These are phyloP conservation scores for Coniophora puteana DNA, from an alignment of 1,284 basidiomycete species.

Conservation along the genomic window DNA sequence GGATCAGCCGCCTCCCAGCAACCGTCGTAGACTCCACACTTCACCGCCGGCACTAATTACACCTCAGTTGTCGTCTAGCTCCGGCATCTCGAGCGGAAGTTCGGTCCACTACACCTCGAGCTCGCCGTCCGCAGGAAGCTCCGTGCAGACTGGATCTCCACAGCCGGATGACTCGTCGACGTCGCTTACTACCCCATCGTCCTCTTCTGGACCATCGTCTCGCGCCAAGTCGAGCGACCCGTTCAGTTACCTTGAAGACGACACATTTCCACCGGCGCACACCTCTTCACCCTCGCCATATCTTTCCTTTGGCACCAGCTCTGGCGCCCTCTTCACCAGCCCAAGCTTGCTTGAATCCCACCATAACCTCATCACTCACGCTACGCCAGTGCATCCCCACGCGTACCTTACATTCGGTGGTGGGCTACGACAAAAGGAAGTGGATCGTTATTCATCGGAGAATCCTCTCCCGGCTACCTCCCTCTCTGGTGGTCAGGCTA, in stretches of 20 bases:
- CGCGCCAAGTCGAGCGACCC: conserved; percentile 34
- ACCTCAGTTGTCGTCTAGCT: conserved; percentile 7
- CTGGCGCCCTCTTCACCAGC: conserved; percentile 31
- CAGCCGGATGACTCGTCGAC: too few relatives aligned
- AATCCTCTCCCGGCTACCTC: conserved; percentile 63
- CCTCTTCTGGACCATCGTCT: conserved; percentile 4
- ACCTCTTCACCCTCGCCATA: conserved; percentile 20
- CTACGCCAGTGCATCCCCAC: conserved; percentile 58
- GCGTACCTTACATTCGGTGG: conserved; percentile 82
- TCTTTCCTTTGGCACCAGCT: conserved; percentile 29
- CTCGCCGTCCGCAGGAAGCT: not conserved
- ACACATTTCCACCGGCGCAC: conserved; percentile 22
- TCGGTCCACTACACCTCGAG: not conserved
- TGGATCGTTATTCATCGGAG: conserved; percentile 72
- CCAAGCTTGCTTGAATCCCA: conserved; percentile 32
- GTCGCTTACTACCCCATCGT: not conserved
- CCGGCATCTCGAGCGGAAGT: conserved; percentile 1
- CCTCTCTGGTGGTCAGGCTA: conserved; percentile 40
- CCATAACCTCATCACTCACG: conserved; percentile 37
- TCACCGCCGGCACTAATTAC: conserved; percentile 2
- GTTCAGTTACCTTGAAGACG: conserved; percentile 49
- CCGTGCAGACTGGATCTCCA: too few relatives aligned
- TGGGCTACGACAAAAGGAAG: conserved; percentile 76
- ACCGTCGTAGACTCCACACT: conserved; percentile 40
- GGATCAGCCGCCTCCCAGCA: conserved; percentile 37